These are phyloP conservation scores for Ustilago loliicola DNA, from an alignment of 1,284 basidiomycete species.

Conservation along the genomic window DNA sequence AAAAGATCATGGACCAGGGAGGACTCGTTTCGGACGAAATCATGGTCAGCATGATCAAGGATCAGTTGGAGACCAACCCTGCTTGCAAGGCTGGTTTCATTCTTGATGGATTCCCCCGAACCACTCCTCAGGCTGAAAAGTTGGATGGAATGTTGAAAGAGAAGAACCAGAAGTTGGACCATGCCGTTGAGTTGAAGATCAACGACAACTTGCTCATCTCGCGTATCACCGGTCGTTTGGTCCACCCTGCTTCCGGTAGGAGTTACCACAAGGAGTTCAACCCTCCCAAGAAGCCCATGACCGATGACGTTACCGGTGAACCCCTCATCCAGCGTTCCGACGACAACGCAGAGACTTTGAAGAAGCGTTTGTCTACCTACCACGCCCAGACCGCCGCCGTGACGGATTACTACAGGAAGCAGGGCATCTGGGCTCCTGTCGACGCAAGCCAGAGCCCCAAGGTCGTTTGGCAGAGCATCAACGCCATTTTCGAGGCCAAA, in stretches of 20 bases:
- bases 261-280: conserved; percentile 95
- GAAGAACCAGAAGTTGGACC: conserved; percentile 86
- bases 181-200: conserved; percentile 91
- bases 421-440: conserved; percentile 78
- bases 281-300: conserved; percentile 94
- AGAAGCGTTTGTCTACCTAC: conserved; percentile 87
- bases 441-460: conserved; percentile 93
- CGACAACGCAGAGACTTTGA: conserved; percentile 81
- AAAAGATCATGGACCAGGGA: conserved; percentile 93
- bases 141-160: conserved; percentile 88
- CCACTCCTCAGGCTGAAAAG: conserved; percentile 96
- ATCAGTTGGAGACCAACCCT: conserved; percentile 93
- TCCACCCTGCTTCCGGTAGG: conserved; percentile 89
- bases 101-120: conserved; percentile 97
- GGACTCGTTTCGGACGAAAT: conserved; percentile 95
- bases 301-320: conserved; percentile 94
- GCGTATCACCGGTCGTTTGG: conserved; percentile 93
- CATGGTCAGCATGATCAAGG: conserved; percentile 96
- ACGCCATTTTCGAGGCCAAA: conserved; percentile 69
- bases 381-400: conserved; percentile 95
- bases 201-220: conserved; percentile 95
- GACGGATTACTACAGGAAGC: conserved; percentile 94
- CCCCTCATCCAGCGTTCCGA: conserved; percentile 78
- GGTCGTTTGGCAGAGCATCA: conserved; percentile 89
- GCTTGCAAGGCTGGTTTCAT: conserved; percentile 96